Evolutionary conservation across 805 yeast genomes (phyloP).

Genomic region (Suhomyces sp.): DNA sequence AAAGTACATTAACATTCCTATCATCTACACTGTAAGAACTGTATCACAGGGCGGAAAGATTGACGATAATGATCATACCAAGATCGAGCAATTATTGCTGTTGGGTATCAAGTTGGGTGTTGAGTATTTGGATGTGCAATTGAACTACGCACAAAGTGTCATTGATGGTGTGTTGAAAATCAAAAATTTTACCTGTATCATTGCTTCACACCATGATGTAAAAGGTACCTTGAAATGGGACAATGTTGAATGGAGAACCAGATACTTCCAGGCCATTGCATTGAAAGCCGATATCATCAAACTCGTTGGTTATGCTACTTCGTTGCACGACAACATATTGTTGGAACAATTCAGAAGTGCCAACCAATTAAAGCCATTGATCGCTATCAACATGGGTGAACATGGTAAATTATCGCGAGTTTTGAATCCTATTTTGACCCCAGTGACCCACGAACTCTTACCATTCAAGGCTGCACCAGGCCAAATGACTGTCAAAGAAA

Average conservation of each 20-base stretch:
- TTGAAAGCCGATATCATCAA: constrained; percentile 73
- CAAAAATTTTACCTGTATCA: constrained; percentile 63
- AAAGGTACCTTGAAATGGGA: constrained; percentile 63
- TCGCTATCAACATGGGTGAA: constrained; percentile 80
- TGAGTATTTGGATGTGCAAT: constrained; percentile 77
- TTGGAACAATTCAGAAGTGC: constrained; percentile 65
- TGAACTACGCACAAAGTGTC: constrained; percentile 59
- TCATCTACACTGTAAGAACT: constrained; percentile 78
- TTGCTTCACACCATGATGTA: constrained; percentile 82
- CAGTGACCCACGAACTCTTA: constrained; percentile 71
- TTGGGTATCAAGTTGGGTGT: constrained; percentile 76
- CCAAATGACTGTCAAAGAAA: constrained; percentile 63
- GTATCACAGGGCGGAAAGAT: constrained; percentile 78
- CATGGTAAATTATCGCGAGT: constrained; percentile 78
- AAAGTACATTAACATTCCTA: constrained; percentile 63
- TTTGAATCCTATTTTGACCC: constrained; percentile 72
- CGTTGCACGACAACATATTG: constrained; percentile 62
- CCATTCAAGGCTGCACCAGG: constrained; percentile 80
- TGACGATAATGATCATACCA: constrained; percentile 53
- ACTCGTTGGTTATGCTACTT: constrained; percentile 74
- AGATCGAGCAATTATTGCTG: constrained; percentile 49
- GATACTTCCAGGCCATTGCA: constrained; percentile 63
- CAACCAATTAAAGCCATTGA: constrained; percentile 60
- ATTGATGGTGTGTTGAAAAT: constrained; percentile 49
- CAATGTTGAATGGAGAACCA: constrained; percentile 68